Evolutionary conservation across 257 asterid genomes (phyloP), one percentile per base, ranked within the genome.

Genomic region (Penstemon eatonii): DNA sequence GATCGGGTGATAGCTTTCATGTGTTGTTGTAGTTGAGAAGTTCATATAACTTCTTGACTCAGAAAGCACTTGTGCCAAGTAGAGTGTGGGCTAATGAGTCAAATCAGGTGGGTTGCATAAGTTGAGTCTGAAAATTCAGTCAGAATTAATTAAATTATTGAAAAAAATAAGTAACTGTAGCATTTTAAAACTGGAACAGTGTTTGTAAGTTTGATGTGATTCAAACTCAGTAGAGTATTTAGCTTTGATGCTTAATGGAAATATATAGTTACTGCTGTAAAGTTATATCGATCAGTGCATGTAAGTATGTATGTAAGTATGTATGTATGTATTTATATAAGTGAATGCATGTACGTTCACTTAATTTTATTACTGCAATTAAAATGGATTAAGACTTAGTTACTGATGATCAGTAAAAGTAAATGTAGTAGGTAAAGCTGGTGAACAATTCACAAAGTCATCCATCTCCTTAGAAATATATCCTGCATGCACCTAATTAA

Each of bases 1-100:
- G 33, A 25, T 84, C 77, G 73, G 77, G 64, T 77, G 95, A 79
- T 79, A 66, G 85, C 81, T 85, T 83, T 81, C 89, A 72, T 66
- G 75, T 78, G 75, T 81, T 77, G 80, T 71, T 87, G 84, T 84
- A 70, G 91, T 81, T 87, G 89, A 76, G 88, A 85, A 85, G 89
- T 80, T 81, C 76, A 58, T 78, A 52, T 81, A 72, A 77, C 87
- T 84, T 87, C 78, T 80, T 73, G 74, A 57, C 79, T 73, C 76
- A 80, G 87, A 78, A 83, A 83, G 54, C 81, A 65, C 15, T 46
- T 42, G 44, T 18, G 41, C 56, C 70, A 45, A 72, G 66, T 56
- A 45, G 47, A 40, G 57, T 68, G 76, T 60, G 33, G 33, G 80
- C 75, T 77, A 73, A 64, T 57, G 71, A 76, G 87, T 79, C 84